phyloP scores from a whole-genome alignment of 768 basidiomycete genomes.

The Boletus sensibilis region DNA sequence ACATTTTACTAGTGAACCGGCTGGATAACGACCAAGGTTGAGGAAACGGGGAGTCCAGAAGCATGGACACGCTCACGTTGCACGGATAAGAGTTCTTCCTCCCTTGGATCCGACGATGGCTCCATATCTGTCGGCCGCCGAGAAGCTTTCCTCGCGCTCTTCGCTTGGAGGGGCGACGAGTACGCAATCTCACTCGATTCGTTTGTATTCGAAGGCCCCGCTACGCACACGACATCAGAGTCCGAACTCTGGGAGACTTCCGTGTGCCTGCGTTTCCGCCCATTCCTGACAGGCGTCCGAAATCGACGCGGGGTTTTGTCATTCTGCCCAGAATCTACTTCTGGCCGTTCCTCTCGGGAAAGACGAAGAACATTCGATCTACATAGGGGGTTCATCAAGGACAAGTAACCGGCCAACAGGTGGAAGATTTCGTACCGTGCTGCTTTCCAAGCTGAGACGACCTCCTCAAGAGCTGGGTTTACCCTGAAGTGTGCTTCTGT shows the following conservation, averaged over 20 bases:
- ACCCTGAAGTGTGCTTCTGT: slow-evolving; percentile 64
- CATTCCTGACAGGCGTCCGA: slow-evolving; percentile 18
- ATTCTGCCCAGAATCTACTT: slow-evolving; percentile 5
- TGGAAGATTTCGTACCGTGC: slow-evolving; percentile 51
- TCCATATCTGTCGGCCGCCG: slow-evolving; percentile 17
- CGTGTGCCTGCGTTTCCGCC: slow-evolving; percentile 38
- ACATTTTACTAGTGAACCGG: slow-evolving; percentile 46
- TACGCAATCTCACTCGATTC: slow-evolving; percentile 24
- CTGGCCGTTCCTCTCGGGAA: slow-evolving; percentile 34
- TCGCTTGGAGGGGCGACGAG: slow-evolving; percentile 24
- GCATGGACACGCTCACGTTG: slow-evolving; percentile 16
- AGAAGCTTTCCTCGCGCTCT: slow-evolving; percentile 20
- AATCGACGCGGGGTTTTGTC: slow-evolving; percentile 20
- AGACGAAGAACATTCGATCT: slow-evolving; percentile 48
- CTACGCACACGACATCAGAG: slow-evolving; percentile 28
- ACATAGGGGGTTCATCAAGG: background rate
- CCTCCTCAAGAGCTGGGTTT: slow-evolving; percentile 70
- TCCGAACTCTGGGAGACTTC: slow-evolving; percentile 22
- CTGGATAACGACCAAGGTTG: slow-evolving; percentile 24
- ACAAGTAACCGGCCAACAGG: background rate
- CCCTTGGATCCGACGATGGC: slow-evolving; percentile 32
- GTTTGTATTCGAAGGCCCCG: slow-evolving; percentile 30
- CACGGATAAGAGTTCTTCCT: slow-evolving; percentile 24
- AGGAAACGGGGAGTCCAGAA: background rate
- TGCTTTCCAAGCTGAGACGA: slow-evolving; percentile 65